Percentiles rank a stretch among this genome's conserved stretches.
These are phyloP conservation scores for Monilinia fructicola DNA, from an alignment of 2,329 filamentous ascomycete genomes.

Conservation along the genomic window DNA sequence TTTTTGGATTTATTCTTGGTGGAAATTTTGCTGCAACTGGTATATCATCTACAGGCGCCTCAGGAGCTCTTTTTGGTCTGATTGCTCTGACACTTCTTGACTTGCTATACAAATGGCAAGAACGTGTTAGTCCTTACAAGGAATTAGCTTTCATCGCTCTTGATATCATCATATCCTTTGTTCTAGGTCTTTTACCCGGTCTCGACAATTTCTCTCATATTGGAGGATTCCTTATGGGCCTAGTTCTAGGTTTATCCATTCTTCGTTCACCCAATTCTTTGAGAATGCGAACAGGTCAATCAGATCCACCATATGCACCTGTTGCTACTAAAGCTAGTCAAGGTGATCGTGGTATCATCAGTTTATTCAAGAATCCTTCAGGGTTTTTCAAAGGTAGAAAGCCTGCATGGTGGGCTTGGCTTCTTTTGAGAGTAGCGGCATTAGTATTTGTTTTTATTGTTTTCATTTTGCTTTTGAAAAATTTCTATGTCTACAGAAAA, in stretches of 20 bases:
- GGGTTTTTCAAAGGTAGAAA: slow-evolving; percentile 92
- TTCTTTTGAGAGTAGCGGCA: slow-evolving; percentile 77
- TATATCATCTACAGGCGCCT: slow-evolving; percentile 83
- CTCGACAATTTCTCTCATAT: slow-evolving; percentile 98
- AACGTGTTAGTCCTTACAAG: slow-evolving; percentile 71
- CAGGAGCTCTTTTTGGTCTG: slow-evolving; percentile 87
- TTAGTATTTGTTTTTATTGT: slow-evolving; percentile 78
- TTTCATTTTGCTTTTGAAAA: slow-evolving; percentile 83
- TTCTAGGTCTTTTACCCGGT: slow-evolving; percentile 85
- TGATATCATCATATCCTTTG: slow-evolving; percentile 86
- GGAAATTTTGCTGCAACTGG: slow-evolving; percentile 86
- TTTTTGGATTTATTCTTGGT: slow-evolving; percentile 93
- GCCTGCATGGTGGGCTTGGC: slow-evolving; percentile 96
- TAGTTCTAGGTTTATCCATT: slow-evolving; percentile 82
- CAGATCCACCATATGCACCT: slow-evolving; percentile 67
- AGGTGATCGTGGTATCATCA: slow-evolving; percentile 36
- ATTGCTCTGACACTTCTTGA: slow-evolving; percentile 87
- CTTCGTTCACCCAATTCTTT: slow-evolving; percentile 84
- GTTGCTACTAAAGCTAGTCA: slow-evolving; percentile 50
- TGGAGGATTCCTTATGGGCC: slow-evolving; percentile 89
- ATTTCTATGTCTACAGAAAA: slow-evolving; percentile 80
- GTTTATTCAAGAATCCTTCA: slow-evolving; percentile 60
- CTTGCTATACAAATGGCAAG: slow-evolving; percentile 87
- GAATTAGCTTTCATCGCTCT: slow-evolving; percentile 86
- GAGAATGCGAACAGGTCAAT: slow-evolving; percentile 69